Evolutionary conservation across 768 basidiomycete genomes (phyloP), one percentile per base, ranked within the genome.

Genomic region (Amanita inopinata): DNA sequence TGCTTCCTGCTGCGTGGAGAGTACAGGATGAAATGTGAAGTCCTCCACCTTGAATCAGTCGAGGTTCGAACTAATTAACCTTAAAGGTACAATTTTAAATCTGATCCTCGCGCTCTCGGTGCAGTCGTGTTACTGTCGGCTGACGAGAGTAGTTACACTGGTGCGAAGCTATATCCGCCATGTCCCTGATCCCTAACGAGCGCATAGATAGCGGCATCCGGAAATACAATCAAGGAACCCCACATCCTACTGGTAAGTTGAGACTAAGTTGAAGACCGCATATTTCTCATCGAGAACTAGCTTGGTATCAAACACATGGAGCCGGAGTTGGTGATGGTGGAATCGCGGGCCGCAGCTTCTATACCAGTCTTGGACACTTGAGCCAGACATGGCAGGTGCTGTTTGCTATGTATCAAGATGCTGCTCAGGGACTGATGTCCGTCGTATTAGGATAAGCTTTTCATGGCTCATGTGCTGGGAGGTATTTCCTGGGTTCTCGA

Each of bases 291-390:
- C 17, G 34, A 35, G 7, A 31, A 27, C 11, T 48, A 87, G 87
- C 90, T 15, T 92, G 87, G 88, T 90, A 73, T 56, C 87, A 89
- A 59, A 78, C 82, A 49, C 71, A 67, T 2, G 83, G 83, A 12
- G 76, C 80, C 20, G 85, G 85, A 0, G 73, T 76, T 3, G 65
- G 74, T 49, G 56, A 54, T 19, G 59, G 66, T 14, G 57, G 69
- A 18, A 52, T 55, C 30, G 70, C 78, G 2, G 89, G 87, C 15
- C 72, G 88, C 27, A 87, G 84, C 52, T 91, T 85, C 64, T 91
- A 87, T 56, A 91, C 89, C 0, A 71, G 78, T 48, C 69, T 91
- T 0, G 88, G 88, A 0, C 89, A 93, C 56, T 61, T 78, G 40
- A 80, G 78, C 51, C 78, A 83, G 53, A 87, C 83, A 23, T 88